Percentiles rank a stretch among this genome's conserved stretches.
phyloP scores from a whole-genome alignment of 768 basidiomycete species.

The Rhizopogon rudus region DNA sequence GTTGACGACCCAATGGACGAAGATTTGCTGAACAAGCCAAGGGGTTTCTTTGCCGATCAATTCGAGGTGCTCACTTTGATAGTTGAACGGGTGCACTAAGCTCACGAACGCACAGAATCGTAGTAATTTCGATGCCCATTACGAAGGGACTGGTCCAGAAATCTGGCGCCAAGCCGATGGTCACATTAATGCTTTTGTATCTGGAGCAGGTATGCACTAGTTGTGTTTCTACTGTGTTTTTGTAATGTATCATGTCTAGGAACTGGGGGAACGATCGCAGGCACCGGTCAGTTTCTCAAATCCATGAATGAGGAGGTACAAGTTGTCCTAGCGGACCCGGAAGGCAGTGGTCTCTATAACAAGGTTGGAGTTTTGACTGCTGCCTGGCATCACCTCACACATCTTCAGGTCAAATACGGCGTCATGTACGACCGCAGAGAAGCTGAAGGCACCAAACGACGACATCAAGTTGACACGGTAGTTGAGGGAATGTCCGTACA shows the following conservation, averaged over 20 bases:
- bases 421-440: conserved; percentile 96
- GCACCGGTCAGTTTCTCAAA: conserved; percentile 77
- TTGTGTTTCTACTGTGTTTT: not conserved
- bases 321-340: conserved; percentile 83
- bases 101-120: conserved; percentile 48
- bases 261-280: conserved; percentile 95
- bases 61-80: conserved; percentile 56
- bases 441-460: conserved; percentile 86
- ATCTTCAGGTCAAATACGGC: conserved; percentile 69
- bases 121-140: conserved; percentile 90
- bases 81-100: not conserved
- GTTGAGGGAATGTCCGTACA: conserved; percentile 81
- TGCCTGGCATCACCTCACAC: not conserved
- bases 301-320: conserved; percentile 58
- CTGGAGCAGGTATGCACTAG: conserved; percentile 67
- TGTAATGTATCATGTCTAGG: conserved; percentile 37
- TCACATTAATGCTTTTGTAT: conserved; percentile 75
- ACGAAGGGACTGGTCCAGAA: conserved; percentile 86
- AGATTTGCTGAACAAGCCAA: conserved; percentile 46
- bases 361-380: conserved; percentile 45
- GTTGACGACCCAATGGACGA: conserved; percentile 32
- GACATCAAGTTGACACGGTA: conserved; percentile 94
- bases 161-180: conserved; percentile 93
- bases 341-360: conserved; percentile 93
- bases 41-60: conserved; percentile 95